Evolutionary conservation across 208 protist genomes (phyloP).

Genomic region (Acanthamoeba triangularis): DNA sequence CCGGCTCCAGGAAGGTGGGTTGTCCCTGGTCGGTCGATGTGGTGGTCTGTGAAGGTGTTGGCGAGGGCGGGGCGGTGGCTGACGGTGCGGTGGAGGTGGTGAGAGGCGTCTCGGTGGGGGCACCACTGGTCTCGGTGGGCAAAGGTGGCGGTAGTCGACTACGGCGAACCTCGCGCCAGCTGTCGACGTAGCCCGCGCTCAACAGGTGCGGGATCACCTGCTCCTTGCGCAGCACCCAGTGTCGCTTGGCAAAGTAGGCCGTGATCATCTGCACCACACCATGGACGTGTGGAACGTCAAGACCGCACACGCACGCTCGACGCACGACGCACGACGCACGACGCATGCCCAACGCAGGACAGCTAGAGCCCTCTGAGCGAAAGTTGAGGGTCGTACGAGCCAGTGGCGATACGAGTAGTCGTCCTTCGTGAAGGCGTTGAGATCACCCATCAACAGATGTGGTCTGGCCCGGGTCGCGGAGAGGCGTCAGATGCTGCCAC

Average conservation of each 20-base stretch:
- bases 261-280: not conserved
- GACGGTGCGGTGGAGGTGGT: too few relatives aligned
- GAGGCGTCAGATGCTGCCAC: too few relatives aligned
- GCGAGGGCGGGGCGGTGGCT: not conserved
- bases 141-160: not conserved
- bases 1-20: too few relatives aligned
- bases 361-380: not conserved
- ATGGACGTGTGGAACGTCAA: not conserved
- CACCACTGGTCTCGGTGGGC: too few relatives aligned
- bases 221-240: not conserved
- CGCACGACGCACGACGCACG: too few relatives aligned
- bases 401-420: conserved; percentile 41
- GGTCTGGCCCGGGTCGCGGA: not conserved
- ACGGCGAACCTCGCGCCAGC: not conserved
- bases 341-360: too few relatives aligned
- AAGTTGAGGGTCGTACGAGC: not conserved
- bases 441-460: conserved; percentile 30
- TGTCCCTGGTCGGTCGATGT: too few relatives aligned
- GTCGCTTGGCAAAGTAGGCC: not conserved
- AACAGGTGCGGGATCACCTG: not conserved
- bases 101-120: too few relatives aligned
- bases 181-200: not conserved
- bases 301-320: too few relatives aligned
- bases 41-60: not conserved
- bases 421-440: conserved; percentile 33